A percentile compares a stretch with the other conserved stretches of the same genome.
Evolutionary conservation across 2,329 filamentous ascomycete genomes (phyloP).

Genomic region (Chalara sp.): DNA sequence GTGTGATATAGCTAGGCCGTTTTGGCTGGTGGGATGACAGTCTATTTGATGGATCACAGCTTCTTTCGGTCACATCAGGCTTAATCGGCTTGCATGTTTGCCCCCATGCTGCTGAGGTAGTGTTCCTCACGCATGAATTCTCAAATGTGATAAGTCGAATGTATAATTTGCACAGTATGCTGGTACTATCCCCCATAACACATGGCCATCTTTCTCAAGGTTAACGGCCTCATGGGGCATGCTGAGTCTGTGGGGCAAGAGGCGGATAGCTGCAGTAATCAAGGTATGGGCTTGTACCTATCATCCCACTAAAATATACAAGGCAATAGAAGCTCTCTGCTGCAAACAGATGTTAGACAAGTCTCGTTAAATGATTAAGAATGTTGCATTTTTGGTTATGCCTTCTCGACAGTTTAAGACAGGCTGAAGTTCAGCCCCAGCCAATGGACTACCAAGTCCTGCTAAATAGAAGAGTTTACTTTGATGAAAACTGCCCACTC

Average conservation of each 20-base stretch:
- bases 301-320: not conserved
- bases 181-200: not conserved
- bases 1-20: too few species aligned
- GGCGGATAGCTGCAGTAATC: not conserved
- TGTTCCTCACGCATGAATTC: too few species aligned
- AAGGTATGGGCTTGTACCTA: not conserved
- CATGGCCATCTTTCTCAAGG: not conserved
- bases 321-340: not conserved
- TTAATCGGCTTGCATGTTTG: too few species aligned
- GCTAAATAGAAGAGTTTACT: conserved; percentile 15
- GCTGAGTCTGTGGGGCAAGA: not conserved
- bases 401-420: conserved; percentile 8
- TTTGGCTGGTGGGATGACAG: too few species aligned
- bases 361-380: not conserved
- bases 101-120: too few species aligned
- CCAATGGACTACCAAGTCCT: conserved; percentile 14
- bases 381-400: too few species aligned
- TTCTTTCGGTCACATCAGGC: too few species aligned
- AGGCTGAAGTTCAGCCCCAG: conserved; percentile 9
- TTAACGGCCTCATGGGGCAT: not conserved
- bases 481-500: conserved; percentile 13
- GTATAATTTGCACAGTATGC: too few species aligned
- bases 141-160: too few species aligned
- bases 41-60: too few species aligned
- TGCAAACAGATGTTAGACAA: not conserved